Conservation (phyloP, 2,329 filamentous ascomycete genomes). For the Sporothrix variecibatus region DNA sequence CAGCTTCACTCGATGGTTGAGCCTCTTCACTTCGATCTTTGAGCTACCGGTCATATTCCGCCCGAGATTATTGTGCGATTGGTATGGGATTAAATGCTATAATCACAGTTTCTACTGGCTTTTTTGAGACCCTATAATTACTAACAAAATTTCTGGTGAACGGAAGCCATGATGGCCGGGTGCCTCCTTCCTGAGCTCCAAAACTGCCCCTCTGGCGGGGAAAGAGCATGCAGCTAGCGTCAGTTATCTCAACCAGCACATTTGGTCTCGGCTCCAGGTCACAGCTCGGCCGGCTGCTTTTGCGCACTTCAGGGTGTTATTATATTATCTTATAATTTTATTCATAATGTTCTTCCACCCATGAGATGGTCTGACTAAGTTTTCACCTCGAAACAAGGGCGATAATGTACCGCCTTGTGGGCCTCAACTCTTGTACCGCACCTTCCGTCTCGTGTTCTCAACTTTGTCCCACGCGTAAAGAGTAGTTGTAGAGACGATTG, state of each 20-base stretch:
- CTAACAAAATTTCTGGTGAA: not conserved
- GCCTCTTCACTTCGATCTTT: not conserved
- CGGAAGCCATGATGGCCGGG: not conserved
- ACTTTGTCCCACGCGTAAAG: not conserved
- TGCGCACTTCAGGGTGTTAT: not conserved
- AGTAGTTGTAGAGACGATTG: conserved; percentile 5
- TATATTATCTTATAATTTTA: not conserved
- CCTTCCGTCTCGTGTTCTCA: not conserved
- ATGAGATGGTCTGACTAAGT: not conserved
- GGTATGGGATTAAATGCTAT: not conserved
- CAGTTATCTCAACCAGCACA: not conserved
- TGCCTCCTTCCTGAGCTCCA: conserved; percentile 7
- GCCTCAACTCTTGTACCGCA: not conserved
- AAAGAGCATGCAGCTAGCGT: conserved; percentile 16
- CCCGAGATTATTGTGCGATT: not conserved
- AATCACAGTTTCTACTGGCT: no score
- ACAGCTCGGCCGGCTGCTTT: not conserved
- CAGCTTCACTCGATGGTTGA: not conserved
- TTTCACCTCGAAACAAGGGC: not conserved
- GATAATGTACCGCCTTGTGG: not conserved
- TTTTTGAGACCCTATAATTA: not conserved
- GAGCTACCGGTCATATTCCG: not conserved
- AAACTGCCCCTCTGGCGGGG: conserved; percentile 1
- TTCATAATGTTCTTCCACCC: not conserved
- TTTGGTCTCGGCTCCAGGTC: not conserved